Base-by-base conservation (phyloP, 2,329 filamentous ascomycete species). In the Cryphonectria naterciae region DNA sequence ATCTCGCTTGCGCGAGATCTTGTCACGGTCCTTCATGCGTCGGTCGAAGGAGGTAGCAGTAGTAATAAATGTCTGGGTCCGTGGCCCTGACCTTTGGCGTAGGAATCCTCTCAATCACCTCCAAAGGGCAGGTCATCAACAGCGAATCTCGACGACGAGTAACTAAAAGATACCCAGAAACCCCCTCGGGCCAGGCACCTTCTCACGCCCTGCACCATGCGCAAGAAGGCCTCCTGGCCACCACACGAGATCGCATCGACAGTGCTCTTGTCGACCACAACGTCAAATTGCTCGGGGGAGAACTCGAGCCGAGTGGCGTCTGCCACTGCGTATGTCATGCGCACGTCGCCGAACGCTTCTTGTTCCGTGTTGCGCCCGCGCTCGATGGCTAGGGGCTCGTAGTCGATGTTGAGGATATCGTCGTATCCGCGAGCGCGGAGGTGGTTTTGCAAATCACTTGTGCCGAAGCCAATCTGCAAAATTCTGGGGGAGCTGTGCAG, bases 201-300 rank as follows among this genome's bases (percentile, higher is more conserved):
- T 25, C 75, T 76, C 15, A 87, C 79, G 1, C 80, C 75, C 13
- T 75, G 56, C 5, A 78, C 79, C 83, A 86, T 85, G 1, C 76
- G 73, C 37, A 77, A 72, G 1, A 86, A 63, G 1, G 79, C 75
- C 8, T 76, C 78, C 4, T 78, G 78, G 7, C 82, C 85, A 19
- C 79, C 84, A 60, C 85, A 86, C 0, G 84, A 81, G 5, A 87
- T 77, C 2, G 85, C 84, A 61, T 87, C 85, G 4, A 76, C 82
- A 0, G 85, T 85, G 76, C 84, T 82, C 75, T 87, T 87, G 74
- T 87, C 85, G 19, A 87, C 70, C 4, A 85, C 79, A 5, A 86
- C 75, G 66, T 85, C 79, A 60, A 81, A 86, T 25, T 70, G 67
- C 8, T 35, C 58, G 4, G 39, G 58, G 15, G n/a, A n/a, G 3